Base-by-base conservation (phyloP, 2,329 filamentous ascomycete genomes). In the Camptophora hylomeconis region DNA sequence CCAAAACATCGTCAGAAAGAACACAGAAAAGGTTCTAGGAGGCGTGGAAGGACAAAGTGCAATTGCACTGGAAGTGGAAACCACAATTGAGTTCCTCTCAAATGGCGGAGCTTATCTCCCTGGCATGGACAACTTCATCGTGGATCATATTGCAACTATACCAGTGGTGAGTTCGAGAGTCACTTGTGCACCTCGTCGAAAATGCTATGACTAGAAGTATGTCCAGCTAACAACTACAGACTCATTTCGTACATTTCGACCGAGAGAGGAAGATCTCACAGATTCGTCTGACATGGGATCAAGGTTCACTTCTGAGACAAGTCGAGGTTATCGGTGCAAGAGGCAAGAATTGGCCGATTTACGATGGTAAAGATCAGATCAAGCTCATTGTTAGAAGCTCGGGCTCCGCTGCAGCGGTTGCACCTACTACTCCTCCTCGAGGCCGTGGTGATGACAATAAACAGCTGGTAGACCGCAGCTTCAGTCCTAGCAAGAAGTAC, bases 221-320 rank as follows among this genome's bases (percentile, higher is more conserved):
- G 27, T 11, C 12, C 18, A 28, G 14, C 16, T 26, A 17, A 26
- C 28, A 20, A 17, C 25, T 36, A 35, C 53, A 89, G 82, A 70
- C 77, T 45, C 89, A 98, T 61, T 75, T 95, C 40, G 86, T 98
- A 42, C 71, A 73, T 33, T 93, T 94, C 56, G 71, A 92, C 53
- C 51, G 56, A 41, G 57, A 77, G 25, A 71, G 74, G 52, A 84
- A 82, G 60, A 94, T 98, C 50, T 55, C 69, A 35, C 82, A 89
- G 53, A 80, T 95, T 40, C 80, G 87, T 44, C 72, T 87, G 44
- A 82, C 79, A 53, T 98, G 89, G 89, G 89, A 98, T 53, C 89
- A 98, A 56, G 86, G 76, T 37, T 79, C 83, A 30, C 70, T 98
- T 21, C 70, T 98, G 42, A 95, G 89, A 61, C 79, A 92, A 54